Evolutionary conservation across 2,329 filamentous ascomycete species (phyloP), one percentile per base, ranked within the genome.

Genomic region (Fusarium dlaminii): DNA sequence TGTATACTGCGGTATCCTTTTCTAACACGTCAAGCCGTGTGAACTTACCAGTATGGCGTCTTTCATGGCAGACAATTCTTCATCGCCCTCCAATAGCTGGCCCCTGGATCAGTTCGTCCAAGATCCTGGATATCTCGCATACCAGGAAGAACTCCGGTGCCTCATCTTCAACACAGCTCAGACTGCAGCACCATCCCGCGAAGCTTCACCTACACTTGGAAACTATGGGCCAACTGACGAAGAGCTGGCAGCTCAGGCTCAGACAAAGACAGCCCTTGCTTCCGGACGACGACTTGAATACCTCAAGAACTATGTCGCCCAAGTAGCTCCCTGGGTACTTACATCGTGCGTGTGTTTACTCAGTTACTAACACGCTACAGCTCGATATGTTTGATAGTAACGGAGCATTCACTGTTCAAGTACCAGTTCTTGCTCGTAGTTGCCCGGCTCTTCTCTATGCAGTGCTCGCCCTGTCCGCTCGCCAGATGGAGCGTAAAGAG

Each of bases 311-410:
- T 90, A 88, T 69, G 84, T 89, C n/a, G 83, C 84, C 13, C 82
- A 88, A 64, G 84, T 89, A 46, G 87, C 87, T 7, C 86, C 85
- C 29, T 89, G 87, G 87, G 84, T 86, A 68, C 24, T 54, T 29
- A 54, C 64, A 13, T 27, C 49, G 17, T 32, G 18, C 15, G 29
- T 24, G 24, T 20, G 42, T 30, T 32, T 24, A 30, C 34, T 40
- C 43, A 29, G 22, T 17, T 45, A 46, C 58, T 72, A 30, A 72
- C 39, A 51, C 6, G 39, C 27, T 17, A 18, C 51, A 86, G 86
- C 84, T 90, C 20, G 89, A 90, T 75, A 90, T 89, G 82, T 90
- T 89, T 68, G 88, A 90, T 73, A 84, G 83, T 34, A 81, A 85
- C 32, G 84, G 86, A 24, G 84, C 84, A 8, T 90, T 90, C 73